A percentile compares a stretch with the other conserved stretches of the same genome.
Conservation (phyloP, 2,329 filamentous ascomycete species). For the Pseudogymnoascus sp. region DNA sequence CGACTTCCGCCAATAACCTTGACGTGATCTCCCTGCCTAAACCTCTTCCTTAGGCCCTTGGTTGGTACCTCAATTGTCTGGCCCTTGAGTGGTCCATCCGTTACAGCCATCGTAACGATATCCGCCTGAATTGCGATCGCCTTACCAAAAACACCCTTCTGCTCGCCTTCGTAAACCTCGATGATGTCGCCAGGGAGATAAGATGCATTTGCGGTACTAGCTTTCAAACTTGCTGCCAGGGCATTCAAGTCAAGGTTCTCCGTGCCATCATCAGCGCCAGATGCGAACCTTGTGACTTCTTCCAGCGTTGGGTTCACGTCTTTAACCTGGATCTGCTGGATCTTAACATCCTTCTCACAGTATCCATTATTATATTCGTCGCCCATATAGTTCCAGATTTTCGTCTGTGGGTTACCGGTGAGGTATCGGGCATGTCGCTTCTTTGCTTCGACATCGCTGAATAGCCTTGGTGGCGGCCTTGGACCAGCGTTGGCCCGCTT, state of each 20-base stretch:
- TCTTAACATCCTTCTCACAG: constrained; percentile 86
- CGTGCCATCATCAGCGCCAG: constrained; percentile 81
- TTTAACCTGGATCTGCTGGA: constrained; percentile 75
- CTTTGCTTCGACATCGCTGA: constrained; percentile 86
- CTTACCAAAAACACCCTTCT: constrained; percentile 81
- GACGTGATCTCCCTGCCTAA: constrained; percentile 90
- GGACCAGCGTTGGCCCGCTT: constrained; percentile 64
- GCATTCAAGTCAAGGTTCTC: constrained; percentile 90
- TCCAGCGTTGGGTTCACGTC: constrained; percentile 90
- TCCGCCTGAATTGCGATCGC: constrained; percentile 82
- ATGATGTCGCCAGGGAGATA: constrained; percentile 94
- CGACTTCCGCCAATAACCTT: constrained; percentile 96
- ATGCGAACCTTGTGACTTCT: constrained; percentile 90
- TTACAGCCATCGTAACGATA: constrained; percentile 82
- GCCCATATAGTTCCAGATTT: constrained; percentile 75
- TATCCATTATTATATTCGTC: constrained; percentile 92
- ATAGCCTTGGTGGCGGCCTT: constrained; percentile 78
- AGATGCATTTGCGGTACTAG: constrained; percentile 69
- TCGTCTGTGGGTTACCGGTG: constrained; percentile 40
- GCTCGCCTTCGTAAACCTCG: constrained; percentile 91
- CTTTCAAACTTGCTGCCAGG: constrained; percentile 81
- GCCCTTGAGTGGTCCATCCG: constrained; percentile 71
- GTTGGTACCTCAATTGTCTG: constrained; percentile 88
- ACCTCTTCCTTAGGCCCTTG: constrained; percentile 85
- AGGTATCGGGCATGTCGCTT: constrained; percentile 68